Conservation (phyloP, 306 rosid genomes). For the Heteromeles arbutifolia region DNA sequence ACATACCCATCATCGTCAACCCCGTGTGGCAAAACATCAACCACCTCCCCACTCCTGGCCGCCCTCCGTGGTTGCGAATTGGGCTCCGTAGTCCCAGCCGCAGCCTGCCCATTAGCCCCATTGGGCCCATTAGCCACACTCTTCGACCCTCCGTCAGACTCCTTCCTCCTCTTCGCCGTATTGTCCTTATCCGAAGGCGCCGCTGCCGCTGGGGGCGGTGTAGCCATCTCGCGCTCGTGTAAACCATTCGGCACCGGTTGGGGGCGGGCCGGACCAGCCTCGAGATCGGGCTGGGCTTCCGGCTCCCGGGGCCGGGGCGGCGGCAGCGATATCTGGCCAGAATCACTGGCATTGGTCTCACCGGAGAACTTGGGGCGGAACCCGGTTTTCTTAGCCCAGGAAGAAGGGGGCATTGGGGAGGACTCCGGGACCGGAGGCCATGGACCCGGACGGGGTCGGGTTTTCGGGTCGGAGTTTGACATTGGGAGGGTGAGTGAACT, state of each 20-base stretch:
- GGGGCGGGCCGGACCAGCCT: conserved; percentile 43
- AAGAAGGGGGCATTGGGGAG: conserved; percentile 67
- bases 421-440: conserved; percentile 66
- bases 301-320: conserved; percentile 38
- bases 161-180: conserved; percentile 55
- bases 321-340: conserved; percentile 48
- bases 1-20: conserved; percentile 56
- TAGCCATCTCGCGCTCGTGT: conserved; percentile 24
- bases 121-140: conserved; percentile 25
- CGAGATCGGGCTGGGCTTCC: conserved; percentile 45
- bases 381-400: conserved; percentile 94
- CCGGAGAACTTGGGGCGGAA: conserved; percentile 91
- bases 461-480: conserved; percentile 67
- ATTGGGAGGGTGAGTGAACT: conserved; percentile 17
- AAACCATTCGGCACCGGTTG: conserved; percentile 30
- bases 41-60: conserved; percentile 51
- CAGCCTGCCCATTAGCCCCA: conserved; percentile 45
- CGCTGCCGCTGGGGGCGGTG: conserved; percentile 8
- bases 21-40: conserved; percentile 57
- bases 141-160: conserved; percentile 60
- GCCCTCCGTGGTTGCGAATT: conserved; percentile 39
- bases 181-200: conserved; percentile 28
- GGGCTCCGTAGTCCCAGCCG: conserved; percentile 24
- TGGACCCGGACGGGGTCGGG: conserved; percentile 64
- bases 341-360: conserved; percentile 62